Evolutionary conservation across 2,329 filamentous ascomycete genomes (phyloP).

Genomic region (Chaetothyriales sp.): DNA sequence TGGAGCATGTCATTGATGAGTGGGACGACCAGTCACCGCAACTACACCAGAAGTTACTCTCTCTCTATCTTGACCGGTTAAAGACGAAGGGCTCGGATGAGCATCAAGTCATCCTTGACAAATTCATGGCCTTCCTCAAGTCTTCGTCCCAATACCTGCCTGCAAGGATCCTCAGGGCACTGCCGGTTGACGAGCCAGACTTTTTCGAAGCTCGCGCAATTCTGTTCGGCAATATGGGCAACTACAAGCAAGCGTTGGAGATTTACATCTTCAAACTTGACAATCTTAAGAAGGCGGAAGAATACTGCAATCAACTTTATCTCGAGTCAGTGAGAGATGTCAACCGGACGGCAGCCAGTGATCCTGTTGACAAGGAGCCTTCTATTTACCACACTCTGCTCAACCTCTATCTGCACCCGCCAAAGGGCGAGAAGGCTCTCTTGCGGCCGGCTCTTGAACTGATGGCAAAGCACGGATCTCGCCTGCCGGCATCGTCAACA

Average conservation of each 20-base stretch:
- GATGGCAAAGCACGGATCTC: slow-evolving; percentile 81
- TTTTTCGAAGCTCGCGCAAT: slow-evolving; percentile 87
- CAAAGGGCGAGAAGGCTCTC: slow-evolving; percentile 54
- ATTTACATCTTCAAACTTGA: slow-evolving; percentile 93
- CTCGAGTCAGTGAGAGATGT: slow-evolving; percentile 32
- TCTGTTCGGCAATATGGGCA: slow-evolving; percentile 84
- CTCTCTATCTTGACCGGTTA: slow-evolving; percentile 49
- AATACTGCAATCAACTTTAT: slow-evolving; percentile 84
- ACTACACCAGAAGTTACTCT: slow-evolving; percentile 71
- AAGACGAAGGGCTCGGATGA: slow-evolving; percentile 27
- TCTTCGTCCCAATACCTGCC: slow-evolving; percentile 69
- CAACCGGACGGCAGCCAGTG: slow-evolving; percentile 23
- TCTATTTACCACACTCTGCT: slow-evolving; percentile 89
- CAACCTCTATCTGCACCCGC: slow-evolving; percentile 73
- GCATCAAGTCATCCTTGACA: slow-evolving; percentile 45
- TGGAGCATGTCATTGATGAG: slow-evolving; percentile 83
- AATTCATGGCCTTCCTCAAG: slow-evolving; percentile 59
- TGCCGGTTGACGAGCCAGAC: slow-evolving; percentile 65
- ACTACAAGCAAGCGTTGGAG: slow-evolving; percentile 87
- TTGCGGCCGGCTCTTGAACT: slow-evolving; percentile 69
- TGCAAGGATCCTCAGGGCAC: slow-evolving; percentile 56
- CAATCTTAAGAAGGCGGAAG: slow-evolving; percentile 79
- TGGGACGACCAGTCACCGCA: slow-evolving; percentile 70
- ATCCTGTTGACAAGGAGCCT: slow-evolving; percentile 42
- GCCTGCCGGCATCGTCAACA: slow-evolving; percentile 74